Evolutionary conservation across 2,329 filamentous ascomycete species (phyloP), one percentile per base, ranked within the genome.

Genomic region (Metarhizium rileyi): DNA sequence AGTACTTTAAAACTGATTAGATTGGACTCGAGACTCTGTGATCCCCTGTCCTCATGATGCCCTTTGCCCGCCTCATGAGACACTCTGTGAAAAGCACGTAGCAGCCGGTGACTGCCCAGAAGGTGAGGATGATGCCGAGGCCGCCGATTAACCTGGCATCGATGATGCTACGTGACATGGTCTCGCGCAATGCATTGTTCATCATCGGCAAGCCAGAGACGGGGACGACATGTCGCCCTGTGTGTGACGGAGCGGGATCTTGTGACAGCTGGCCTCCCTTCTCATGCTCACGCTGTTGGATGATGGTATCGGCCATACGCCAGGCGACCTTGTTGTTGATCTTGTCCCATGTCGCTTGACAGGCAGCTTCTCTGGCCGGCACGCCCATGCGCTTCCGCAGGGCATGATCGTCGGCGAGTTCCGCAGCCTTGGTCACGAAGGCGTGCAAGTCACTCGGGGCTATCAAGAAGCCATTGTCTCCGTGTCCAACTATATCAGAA

Each of bases 291-390:
- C 27, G 27, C 12, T 75, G 64, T 43, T 75, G 68, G 16, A 72
- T 68, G 45, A 79, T 75, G n/a, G 67, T 69, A 46, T 77, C 72
- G 3, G 73, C 68, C 66, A 86, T 78, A 50, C 78, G 75, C 74
- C 79, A 80, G 3, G 83, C 83, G 1, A 85, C 83, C 45, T 77
- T 78, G 57, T 84, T 83, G 66, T 84, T 84, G 63, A 86, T 84
- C 66, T 77, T 83, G 51, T 85, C 81, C 84, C 83, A 87, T 0
- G 81, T 86, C 3, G 78, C 81, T 45, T 81, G 72, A 52, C 77
- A 76, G 0, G 82, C 83, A 53, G 81, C 76, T 20, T 62, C 59
- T 47, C 81, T 72, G 1, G 80, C 75, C 8, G 70, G 67, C 0
- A 52, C 50, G 2, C 69, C 66, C 67, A 86, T 76, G 1, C 55